phyloP scores from a whole-genome alignment of 768 basidiomycete species.

The Pisolithus marmoratus region DNA sequence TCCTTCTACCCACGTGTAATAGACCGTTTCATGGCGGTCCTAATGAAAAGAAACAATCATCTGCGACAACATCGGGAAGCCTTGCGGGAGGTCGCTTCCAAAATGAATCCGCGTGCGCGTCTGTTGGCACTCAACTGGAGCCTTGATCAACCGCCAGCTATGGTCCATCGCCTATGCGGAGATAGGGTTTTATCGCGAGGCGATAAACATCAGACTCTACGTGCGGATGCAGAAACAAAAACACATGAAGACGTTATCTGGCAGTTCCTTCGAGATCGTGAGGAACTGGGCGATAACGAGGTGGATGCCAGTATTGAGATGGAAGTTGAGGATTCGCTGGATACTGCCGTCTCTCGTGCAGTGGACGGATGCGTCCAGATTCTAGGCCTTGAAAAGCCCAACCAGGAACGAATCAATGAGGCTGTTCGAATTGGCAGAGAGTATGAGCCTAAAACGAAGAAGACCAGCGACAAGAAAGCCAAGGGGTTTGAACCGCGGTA shows the following conservation, averaged over 20 bases:
- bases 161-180: slow-evolving; percentile 68
- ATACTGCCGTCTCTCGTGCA: slow-evolving; percentile 51
- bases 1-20: not conserved
- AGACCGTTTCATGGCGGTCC: slow-evolving; percentile 7
- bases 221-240: slow-evolving; percentile 44
- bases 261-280: slow-evolving; percentile 62
- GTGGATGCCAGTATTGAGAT: slow-evolving; percentile 70
- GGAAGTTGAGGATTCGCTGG: slow-evolving; percentile 49
- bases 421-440: slow-evolving; percentile 32
- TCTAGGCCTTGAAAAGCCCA: slow-evolving; percentile 49
- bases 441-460: slow-evolving; percentile 35
- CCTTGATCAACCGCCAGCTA: slow-evolving; percentile 48
- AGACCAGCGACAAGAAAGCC: slow-evolving; percentile 28
- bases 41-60: slow-evolving; percentile 77
- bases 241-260: slow-evolving; percentile 78
- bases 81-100: slow-evolving; percentile 51
- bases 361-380: slow-evolving; percentile 52
- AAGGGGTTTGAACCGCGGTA: slow-evolving; percentile 48
- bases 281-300: slow-evolving; percentile 57
- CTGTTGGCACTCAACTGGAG: slow-evolving; percentile 82
- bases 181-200: slow-evolving; percentile 74
- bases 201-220: slow-evolving; percentile 79
- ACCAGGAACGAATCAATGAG: slow-evolving; percentile 48
- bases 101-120: slow-evolving; percentile 50
- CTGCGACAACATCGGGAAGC: slow-evolving; percentile 68